phyloP scores from a whole-genome alignment of 2,329 filamentous ascomycete species.

The Plenodomus biglobosus region DNA sequence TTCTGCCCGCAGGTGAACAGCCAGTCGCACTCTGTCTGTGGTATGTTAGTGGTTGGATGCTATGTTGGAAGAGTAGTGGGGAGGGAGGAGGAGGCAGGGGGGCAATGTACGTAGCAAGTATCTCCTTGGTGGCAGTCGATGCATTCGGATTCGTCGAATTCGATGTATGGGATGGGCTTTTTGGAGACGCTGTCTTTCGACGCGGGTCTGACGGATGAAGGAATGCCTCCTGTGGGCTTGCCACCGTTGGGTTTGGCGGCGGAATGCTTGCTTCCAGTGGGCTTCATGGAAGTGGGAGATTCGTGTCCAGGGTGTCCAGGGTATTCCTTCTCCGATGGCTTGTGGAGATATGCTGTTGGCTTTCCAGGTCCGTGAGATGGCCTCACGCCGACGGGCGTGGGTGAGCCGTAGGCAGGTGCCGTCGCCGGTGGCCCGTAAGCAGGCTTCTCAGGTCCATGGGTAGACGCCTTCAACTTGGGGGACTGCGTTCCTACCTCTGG shows the following conservation, averaged over 20 bases:
- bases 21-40: conserved; percentile 7
- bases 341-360: background rate
- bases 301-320: background rate
- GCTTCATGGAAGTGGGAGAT: background rate
- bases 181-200: background rate
- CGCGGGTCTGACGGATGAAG: background rate
- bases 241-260: background rate
- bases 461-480: too few relatives aligned
- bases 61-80: background rate
- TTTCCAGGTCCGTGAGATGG: too few relatives aligned
- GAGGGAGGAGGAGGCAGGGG: too few relatives aligned
- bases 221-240: background rate
- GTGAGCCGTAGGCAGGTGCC: too few relatives aligned
- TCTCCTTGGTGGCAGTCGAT: background rate
- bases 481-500: too few relatives aligned
- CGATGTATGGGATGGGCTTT: background rate
- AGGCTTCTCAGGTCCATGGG: too few relatives aligned
- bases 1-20: conserved; percentile 13
- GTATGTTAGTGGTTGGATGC: conserved; percentile 3
- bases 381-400: too few relatives aligned
- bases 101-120: conserved; percentile 4
- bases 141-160: background rate
- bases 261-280: too few relatives aligned
- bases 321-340: background rate
- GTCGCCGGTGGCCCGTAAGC: too few relatives aligned